Conservation (phyloP, 2,329 filamentous ascomycete genomes). For the Colletotrichum liriopes region DNA sequence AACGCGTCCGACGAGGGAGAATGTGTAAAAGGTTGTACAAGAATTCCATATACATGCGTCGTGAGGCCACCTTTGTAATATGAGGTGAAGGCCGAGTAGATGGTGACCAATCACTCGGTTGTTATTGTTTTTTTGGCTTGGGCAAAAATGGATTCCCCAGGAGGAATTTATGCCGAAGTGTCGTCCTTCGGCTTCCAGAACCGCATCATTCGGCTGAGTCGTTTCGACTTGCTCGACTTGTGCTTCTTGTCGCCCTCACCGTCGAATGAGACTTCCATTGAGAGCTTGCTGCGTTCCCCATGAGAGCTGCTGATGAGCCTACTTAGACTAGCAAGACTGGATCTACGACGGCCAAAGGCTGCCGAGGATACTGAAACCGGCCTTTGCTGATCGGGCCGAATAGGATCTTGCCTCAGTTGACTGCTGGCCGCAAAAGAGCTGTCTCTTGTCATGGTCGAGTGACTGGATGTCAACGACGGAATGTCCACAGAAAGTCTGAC, state of each 20-base stretch:
- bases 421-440: slow-evolving; percentile 66
- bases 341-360: slow-evolving; percentile 78
- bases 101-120: slow-evolving; percentile 17
- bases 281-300: slow-evolving; percentile 82
- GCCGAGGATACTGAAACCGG: slow-evolving; percentile 75
- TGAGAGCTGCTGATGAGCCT: slow-evolving; percentile 83
- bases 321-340: slow-evolving; percentile 83
- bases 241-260: slow-evolving; percentile 70
- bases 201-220: slow-evolving; percentile 82
- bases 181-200: slow-evolving; percentile 80
- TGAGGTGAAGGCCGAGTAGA: slow-evolving; percentile 16
- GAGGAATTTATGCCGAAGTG: slow-evolving; percentile 45
- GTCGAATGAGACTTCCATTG: slow-evolving; percentile 75
- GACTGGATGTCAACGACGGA: slow-evolving; percentile 81
- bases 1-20: slow-evolving; percentile 29
- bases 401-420: slow-evolving; percentile 64
- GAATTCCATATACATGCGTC: slow-evolving; percentile 56
- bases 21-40: slow-evolving; percentile 53
- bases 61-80: slow-evolving; percentile 44
- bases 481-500: slow-evolving; percentile 80
- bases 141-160: background rate
- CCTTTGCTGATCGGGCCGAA: slow-evolving; percentile 65
- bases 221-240: slow-evolving; percentile 76
- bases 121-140: background rate
- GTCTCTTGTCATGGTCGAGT: slow-evolving; percentile 82